A percentile compares a stretch with the other conserved stretches of the same genome.
phyloP scores from a whole-genome alignment of 495 filamentous ascomycete species.

The Penicillium angulare region DNA sequence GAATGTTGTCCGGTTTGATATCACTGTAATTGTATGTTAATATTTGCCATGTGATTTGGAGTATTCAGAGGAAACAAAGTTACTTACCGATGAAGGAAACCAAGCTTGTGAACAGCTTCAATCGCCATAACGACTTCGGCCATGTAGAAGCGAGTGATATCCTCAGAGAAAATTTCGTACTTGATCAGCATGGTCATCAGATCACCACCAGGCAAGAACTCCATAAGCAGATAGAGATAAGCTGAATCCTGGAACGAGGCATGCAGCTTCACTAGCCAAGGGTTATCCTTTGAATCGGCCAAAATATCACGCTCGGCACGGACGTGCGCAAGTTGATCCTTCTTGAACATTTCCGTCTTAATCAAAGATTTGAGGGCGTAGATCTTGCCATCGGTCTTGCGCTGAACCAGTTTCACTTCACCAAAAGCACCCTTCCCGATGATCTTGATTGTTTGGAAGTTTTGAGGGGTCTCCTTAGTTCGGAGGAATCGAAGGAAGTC shows the following conservation, averaged over 20 bases:
- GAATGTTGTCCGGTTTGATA: conserved; percentile 98
- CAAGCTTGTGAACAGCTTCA: conserved; percentile 94
- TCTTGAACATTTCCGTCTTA: conserved; percentile 99
- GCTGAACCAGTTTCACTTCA: conserved; percentile 94
- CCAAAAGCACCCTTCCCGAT: conserved; percentile 99
- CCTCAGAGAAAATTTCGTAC: conserved; percentile 98
- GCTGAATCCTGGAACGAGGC: conserved; percentile 95
- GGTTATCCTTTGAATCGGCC: conserved; percentile 92
- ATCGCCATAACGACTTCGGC: conserved; percentile 97
- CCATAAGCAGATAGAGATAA: conserved; percentile 98
- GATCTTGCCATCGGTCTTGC: conserved; percentile 94
- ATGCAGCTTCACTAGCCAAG: conserved; percentile 97
- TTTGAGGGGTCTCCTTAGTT: conserved; percentile 84
- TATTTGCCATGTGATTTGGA: not conserved
- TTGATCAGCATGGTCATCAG: conserved; percentile 99
- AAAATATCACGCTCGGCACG: conserved; percentile 96
- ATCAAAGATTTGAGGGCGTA: conserved; percentile 98
- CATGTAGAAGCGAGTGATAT: conserved; percentile 99
- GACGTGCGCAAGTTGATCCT: conserved; percentile 98
- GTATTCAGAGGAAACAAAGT: too few species aligned
- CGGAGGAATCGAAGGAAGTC: conserved; percentile 91
- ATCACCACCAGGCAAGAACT: conserved; percentile 97
- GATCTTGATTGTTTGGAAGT: conserved; percentile 94
- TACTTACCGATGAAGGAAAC: conserved; percentile 94
- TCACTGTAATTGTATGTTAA: conserved; percentile 59